Conservation (phyloP, 2,329 filamentous ascomycete species). For the Periconia digitata region DNA sequence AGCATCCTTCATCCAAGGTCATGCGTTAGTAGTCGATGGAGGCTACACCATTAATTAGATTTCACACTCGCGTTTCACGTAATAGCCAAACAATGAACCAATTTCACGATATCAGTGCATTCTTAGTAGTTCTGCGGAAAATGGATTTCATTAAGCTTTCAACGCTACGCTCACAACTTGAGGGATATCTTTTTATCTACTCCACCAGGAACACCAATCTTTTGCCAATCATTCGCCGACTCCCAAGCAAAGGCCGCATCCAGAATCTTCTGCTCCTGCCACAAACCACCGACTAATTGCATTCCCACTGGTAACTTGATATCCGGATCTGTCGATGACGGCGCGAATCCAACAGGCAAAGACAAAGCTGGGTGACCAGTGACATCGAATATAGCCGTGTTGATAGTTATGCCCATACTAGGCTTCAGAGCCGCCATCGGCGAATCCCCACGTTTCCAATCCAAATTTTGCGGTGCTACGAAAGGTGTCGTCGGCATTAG, state of each 20-base stretch:
- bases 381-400: constrained; percentile 32
- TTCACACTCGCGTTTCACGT: no score
- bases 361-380: constrained; percentile 36
- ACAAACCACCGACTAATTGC: constrained; percentile 43
- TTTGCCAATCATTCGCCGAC: constrained; percentile 27
- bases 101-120: not conserved
- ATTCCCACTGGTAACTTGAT: constrained; percentile 42
- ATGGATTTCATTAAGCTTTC: not conserved
- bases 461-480: constrained; percentile 22
- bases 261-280: constrained; percentile 39
- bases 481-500: constrained; percentile 45
- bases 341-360: constrained; percentile 28
- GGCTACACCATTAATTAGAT: constrained; percentile 32
- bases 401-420: constrained; percentile 33
- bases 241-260: constrained; percentile 33
- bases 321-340: constrained; percentile 19
- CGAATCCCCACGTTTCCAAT: constrained; percentile 28
- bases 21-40: constrained; percentile 52
- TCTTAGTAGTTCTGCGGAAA: not conserved
- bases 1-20: constrained; percentile 57
- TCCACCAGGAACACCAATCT: not conserved
- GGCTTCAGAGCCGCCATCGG: constrained; percentile 29
- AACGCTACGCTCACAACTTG: constrained; percentile 11
- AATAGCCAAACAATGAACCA: not conserved
- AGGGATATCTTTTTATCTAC: constrained; percentile 12